phyloP scores from a whole-genome alignment of 176 grass and related monocot genomes.

The Olyra latifolia region DNA sequence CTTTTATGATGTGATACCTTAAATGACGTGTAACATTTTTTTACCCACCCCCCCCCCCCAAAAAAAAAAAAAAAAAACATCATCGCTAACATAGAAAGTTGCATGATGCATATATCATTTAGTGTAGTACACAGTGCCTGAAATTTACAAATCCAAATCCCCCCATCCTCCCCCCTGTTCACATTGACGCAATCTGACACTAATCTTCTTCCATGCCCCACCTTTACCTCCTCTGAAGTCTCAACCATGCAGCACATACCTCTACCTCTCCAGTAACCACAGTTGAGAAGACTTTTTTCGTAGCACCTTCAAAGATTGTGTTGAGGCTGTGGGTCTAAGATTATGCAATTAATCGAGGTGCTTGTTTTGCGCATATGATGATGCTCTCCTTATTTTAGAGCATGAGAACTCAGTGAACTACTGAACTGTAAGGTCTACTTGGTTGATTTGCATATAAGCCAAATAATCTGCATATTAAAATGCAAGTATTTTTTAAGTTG shows the following conservation, averaged over 20 bases:
- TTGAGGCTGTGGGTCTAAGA: background rate
- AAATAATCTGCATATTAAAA: background rate
- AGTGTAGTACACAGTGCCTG: background rate
- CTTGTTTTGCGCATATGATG: background rate
- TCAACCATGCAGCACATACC: background rate
- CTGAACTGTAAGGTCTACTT: background rate
- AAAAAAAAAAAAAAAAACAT: too few species aligned
- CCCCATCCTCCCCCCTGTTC: background rate
- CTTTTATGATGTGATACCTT: background rate
- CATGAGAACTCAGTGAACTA: background rate
- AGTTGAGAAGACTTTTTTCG: background rate
- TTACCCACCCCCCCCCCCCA: background rate
- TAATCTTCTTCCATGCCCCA: background rate
- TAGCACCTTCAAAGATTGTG: background rate
- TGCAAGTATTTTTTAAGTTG: background rate
- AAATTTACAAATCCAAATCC: background rate
- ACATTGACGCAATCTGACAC: background rate
- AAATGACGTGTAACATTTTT: background rate
- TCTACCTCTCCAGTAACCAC: background rate
- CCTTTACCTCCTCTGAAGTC: background rate
- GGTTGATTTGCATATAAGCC: background rate
- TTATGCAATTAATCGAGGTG: background rate
- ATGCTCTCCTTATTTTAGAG: background rate
- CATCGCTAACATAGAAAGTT: background rate
- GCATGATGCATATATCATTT: background rate